Conservation (phyloP, 2,329 filamentous ascomycete genomes). For the Gremmenia infestans region DNA sequence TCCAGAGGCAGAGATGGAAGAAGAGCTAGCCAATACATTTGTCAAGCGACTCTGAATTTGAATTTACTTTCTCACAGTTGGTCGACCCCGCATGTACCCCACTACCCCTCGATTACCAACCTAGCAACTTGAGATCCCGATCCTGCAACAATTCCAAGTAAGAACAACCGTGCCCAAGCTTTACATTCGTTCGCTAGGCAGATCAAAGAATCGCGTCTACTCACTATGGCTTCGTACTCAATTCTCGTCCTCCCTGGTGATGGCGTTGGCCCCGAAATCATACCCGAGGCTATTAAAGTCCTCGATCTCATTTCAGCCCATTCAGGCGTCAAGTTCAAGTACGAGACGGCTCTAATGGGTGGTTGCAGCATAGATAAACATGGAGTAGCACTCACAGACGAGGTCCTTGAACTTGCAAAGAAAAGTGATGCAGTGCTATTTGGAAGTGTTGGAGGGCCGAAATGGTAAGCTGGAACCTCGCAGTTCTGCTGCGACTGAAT, state of each 20-base stretch:
- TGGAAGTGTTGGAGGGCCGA: slow-evolving; percentile 65
- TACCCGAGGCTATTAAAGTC: slow-evolving; percentile 42
- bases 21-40: no score
- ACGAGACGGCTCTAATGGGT: slow-evolving; percentile 1
- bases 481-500: not conserved
- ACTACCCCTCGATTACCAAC: not conserved
- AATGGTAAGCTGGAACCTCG: slow-evolving; percentile 43
- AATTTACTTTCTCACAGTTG: no score
- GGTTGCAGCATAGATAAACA: slow-evolving; percentile 73
- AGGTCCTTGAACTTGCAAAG: slow-evolving; percentile 74
- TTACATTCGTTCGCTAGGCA: not conserved
- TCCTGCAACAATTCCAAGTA: not conserved
- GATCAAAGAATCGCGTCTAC: not conserved
- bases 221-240: not conserved
- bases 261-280: slow-evolving; percentile 44
- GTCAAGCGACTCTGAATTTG: no score
- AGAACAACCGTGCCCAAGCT: not conserved
- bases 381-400: slow-evolving; percentile 72
- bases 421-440: slow-evolving; percentile 80
- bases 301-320: slow-evolving; percentile 35
- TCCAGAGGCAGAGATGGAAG: no score
- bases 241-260: slow-evolving; percentile 44
- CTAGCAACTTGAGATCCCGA: not conserved
- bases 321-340: slow-evolving; percentile 2
- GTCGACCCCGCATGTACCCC: not conserved